phyloP scores from a whole-genome alignment of 495 filamentous ascomycete species.

The Neurospora hispaniola region DNA sequence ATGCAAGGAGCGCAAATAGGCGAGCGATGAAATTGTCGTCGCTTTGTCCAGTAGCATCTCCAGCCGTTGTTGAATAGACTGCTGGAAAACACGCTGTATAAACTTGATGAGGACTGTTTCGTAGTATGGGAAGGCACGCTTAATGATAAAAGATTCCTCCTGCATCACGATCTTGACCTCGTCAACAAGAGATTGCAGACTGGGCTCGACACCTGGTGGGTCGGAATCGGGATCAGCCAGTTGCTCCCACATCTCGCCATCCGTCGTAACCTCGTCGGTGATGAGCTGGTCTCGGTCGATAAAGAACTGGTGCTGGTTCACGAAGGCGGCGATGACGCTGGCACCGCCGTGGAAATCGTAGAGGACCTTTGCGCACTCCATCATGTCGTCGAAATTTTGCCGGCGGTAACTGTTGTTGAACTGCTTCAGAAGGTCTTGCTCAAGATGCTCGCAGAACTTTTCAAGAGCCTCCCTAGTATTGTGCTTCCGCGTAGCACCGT shows the following conservation, averaged over 20 bases:
- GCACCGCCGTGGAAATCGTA: slow-evolving; percentile 92
- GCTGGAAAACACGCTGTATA: slow-evolving; percentile 90
- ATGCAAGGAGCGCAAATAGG: slow-evolving; percentile 85
- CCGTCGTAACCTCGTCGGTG: slow-evolving; percentile 75
- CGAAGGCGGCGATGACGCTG: slow-evolving; percentile 88
- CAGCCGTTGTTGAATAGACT: slow-evolving; percentile 89
- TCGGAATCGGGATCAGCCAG: slow-evolving; percentile 90
- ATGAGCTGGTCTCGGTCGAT: slow-evolving; percentile 85
- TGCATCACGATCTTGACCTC: slow-evolving; percentile 95
- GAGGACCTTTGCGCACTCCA: slow-evolving; percentile 84
- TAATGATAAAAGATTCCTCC: slow-evolving; percentile 92
- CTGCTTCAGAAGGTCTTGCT: slow-evolving; percentile 89
- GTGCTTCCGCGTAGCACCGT: slow-evolving; percentile 34
- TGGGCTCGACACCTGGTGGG: slow-evolving; percentile 81
- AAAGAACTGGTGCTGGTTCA: slow-evolving; percentile 99
- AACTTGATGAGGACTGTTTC: slow-evolving; percentile 89
- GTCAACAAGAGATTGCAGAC: slow-evolving; percentile 80
- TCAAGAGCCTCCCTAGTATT: slow-evolving; percentile 89
- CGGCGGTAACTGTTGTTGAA: slow-evolving; percentile 94
- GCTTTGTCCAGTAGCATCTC: slow-evolving; percentile 97
- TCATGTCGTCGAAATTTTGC: slow-evolving; percentile 94
- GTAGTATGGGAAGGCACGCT: slow-evolving; percentile 88
- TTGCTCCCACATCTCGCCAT: slow-evolving; percentile 78
- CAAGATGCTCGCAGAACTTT: slow-evolving; percentile 89
- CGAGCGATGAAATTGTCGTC: slow-evolving; percentile 76